Percentiles rank a stretch among this genome's conserved stretches.
phyloP scores from a whole-genome alignment of 2,329 filamentous ascomycete genomes.

The Lachnum nothofagi region DNA sequence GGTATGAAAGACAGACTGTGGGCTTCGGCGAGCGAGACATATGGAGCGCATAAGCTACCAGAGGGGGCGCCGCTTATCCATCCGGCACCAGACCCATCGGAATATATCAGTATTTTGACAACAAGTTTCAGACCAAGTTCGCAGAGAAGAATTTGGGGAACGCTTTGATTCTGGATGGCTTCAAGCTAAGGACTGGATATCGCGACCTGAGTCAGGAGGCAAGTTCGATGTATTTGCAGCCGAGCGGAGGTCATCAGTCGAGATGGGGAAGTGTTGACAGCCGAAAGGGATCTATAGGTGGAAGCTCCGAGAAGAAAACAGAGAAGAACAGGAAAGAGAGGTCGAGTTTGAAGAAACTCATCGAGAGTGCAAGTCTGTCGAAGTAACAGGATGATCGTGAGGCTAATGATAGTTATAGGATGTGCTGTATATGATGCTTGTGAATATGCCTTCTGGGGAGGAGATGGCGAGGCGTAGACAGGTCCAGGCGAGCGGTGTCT shows the following conservation, averaged over 20 bases:
- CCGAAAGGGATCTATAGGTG: too few relatives aligned
- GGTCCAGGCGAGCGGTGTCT: too few relatives aligned
- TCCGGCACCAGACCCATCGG: constrained; percentile 33
- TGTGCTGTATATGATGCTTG: constrained; percentile 47
- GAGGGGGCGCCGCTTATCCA: constrained; percentile 38
- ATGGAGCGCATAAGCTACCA: constrained; percentile 33
- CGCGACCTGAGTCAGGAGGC: too few relatives aligned
- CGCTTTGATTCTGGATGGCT: constrained; percentile 25
- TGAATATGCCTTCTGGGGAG: constrained; percentile 44
- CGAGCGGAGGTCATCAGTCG: too few relatives aligned
- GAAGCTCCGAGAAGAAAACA: too few relatives aligned
- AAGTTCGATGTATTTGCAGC: too few relatives aligned
- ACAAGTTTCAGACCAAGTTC: constrained; percentile 31
- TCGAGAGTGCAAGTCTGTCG: constrained; percentile 28
- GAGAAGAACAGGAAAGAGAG: constrained; percentile 14
- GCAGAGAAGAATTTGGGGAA: constrained; percentile 34
- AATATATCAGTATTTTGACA: constrained; percentile 21
- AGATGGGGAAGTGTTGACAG: too few relatives aligned
- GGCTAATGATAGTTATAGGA: constrained; percentile 31
- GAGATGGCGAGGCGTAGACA: too few relatives aligned
- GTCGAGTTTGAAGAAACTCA: constrained; percentile 24
- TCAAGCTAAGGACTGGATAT: too few relatives aligned
- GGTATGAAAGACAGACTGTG: too few relatives aligned
- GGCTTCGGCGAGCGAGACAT: too few relatives aligned
- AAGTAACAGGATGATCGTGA: neutral